phyloP scores from a whole-genome alignment of 176 grass and related monocot species.

The Aegilops bicornis region DNA sequence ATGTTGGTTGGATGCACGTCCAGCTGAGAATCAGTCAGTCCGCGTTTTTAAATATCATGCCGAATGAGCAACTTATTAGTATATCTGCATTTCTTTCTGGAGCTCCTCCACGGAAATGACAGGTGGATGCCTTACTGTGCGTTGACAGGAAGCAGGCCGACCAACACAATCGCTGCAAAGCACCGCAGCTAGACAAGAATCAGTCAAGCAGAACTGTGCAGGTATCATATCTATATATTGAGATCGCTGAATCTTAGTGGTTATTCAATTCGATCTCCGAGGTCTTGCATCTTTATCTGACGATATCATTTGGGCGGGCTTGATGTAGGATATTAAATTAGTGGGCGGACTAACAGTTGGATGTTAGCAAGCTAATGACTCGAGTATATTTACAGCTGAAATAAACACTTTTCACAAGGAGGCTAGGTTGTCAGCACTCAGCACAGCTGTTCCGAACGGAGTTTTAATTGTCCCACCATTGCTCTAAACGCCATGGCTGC shows the following conservation, averaged over 20 bases:
- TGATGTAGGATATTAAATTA: not conserved
- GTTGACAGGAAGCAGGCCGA: constrained; percentile 20
- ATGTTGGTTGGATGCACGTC: constrained; percentile 45
- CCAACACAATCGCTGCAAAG: constrained; percentile 19
- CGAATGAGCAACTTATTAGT: not conserved
- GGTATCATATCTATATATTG: not conserved
- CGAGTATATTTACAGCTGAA: no score
- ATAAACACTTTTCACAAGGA: not conserved
- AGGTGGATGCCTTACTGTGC: constrained; percentile 16
- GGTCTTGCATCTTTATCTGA: not conserved
- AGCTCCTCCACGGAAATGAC: constrained; percentile 21
- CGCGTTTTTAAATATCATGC: constrained; percentile 12
- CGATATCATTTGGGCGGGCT: not conserved
- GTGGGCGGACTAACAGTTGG: not conserved
- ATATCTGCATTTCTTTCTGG: constrained; percentile 18
- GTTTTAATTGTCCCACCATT: not conserved
- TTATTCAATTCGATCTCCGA: constrained; percentile 3
- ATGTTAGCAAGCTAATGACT: constrained; percentile 22
- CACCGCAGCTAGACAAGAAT: not conserved
- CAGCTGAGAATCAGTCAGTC: constrained; percentile 27
- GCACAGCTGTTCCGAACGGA: constrained; percentile 1
- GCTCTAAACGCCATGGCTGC: not conserved
- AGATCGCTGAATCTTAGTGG: not conserved
- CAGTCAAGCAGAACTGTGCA: constrained; percentile 6
- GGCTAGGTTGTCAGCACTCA: not conserved